phyloP scores from a whole-genome alignment of 371 early-diverging fungal species.

The Neoconidiobolus thromboides region DNA sequence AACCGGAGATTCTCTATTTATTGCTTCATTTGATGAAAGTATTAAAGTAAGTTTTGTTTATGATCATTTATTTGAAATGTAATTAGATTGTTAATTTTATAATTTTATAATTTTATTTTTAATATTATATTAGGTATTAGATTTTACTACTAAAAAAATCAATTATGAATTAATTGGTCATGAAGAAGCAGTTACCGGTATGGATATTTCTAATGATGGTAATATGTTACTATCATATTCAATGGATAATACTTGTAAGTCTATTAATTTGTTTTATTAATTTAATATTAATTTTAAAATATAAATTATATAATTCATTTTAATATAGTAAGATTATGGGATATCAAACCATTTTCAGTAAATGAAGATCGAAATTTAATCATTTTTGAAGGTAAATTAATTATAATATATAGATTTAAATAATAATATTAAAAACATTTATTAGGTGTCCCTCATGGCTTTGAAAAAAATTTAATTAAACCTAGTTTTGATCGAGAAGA shows the following conservation, averaged over 20 bases:
- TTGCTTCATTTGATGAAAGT: conserved; percentile 80
- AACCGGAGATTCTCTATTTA: conserved; percentile 63
- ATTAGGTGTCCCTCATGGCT: conserved; percentile 78
- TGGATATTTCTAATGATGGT: conserved; percentile 69
- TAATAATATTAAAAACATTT: conserved; percentile 4
- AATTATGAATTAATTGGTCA: conserved; percentile 62
- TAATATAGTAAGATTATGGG: conserved; percentile 72
- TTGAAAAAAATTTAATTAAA: conserved; percentile 76
- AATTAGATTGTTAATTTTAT: not conserved
- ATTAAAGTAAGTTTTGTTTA: conserved; percentile 31
- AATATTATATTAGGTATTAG: conserved; percentile 38
- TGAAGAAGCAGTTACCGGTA: conserved; percentile 74
- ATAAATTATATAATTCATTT: not conserved
- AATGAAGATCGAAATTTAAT: conserved; percentile 32
- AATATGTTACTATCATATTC: conserved; percentile 57
- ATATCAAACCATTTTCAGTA: conserved; percentile 73
- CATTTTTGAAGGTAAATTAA: conserved; percentile 34
- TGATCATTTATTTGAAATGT: not conserved
- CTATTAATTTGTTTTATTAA: not conserved
- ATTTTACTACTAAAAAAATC: conserved; percentile 51
- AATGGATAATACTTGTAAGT: conserved; percentile 75
- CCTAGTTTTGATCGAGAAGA: conserved; percentile 86
- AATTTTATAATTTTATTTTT: too few relatives aligned
- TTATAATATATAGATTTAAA: conserved; percentile 6
- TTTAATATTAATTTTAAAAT: not conserved